Evolutionary conservation across 2,329 filamentous ascomycete species (phyloP).

Genomic region (Metarhizium anisopliae): DNA sequence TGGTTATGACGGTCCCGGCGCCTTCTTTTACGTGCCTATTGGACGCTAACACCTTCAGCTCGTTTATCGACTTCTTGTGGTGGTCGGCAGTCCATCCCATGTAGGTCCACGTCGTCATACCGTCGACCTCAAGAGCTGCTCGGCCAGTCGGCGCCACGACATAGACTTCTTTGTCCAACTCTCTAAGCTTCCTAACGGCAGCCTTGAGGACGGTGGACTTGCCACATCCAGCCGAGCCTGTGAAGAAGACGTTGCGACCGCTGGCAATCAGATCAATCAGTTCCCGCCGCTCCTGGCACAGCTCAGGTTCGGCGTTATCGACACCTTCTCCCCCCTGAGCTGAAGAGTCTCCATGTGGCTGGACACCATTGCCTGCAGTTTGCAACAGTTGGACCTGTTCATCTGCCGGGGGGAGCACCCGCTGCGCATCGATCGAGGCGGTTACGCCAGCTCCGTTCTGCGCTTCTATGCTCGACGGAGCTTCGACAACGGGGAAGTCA

Average conservation of each 20-base stretch:
- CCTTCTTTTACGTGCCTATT: too few relatives aligned
- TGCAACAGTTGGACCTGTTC: too few relatives aligned
- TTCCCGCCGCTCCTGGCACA: slow-evolving; percentile 13
- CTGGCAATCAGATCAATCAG: slow-evolving; percentile 34
- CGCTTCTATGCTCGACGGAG: too few relatives aligned
- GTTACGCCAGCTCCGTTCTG: too few relatives aligned
- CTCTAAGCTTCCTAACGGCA: slow-evolving; percentile 9
- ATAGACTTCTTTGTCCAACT: slow-evolving; percentile 23
- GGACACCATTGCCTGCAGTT: too few relatives aligned
- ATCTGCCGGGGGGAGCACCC: too few relatives aligned
- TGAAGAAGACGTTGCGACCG: slow-evolving; percentile 53
- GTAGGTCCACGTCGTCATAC: slow-evolving; percentile 47
- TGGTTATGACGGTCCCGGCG: too few relatives aligned
- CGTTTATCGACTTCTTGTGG: background rate
- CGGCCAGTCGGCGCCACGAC: slow-evolving; percentile 52
- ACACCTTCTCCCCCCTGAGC: background rate
- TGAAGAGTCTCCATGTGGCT: too few relatives aligned
- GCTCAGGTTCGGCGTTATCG: background rate
- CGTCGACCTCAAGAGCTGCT: slow-evolving; percentile 47
- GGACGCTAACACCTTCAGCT: too few relatives aligned
- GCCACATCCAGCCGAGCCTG: slow-evolving; percentile 46
- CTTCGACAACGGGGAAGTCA: too few relatives aligned
- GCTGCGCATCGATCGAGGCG: too few relatives aligned
- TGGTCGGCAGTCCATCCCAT: slow-evolving; percentile 41
- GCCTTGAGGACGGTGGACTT: slow-evolving; percentile 19